Percentiles rank a stretch among this genome's conserved stretches.
Conservation (phyloP, 768 basidiomycete genomes). For the Steccherinum ochraceum region DNA sequence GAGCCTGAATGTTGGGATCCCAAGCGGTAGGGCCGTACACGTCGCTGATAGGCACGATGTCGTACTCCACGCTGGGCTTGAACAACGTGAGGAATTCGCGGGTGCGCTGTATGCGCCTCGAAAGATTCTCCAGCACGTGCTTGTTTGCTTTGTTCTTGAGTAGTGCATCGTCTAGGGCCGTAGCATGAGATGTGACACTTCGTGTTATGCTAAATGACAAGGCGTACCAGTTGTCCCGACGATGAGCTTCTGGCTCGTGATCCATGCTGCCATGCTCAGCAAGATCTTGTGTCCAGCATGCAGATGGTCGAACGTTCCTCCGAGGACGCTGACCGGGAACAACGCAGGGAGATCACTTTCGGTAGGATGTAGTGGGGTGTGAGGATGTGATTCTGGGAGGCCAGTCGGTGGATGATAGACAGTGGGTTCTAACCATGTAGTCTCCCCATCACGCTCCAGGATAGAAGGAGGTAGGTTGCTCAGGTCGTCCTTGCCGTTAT, state of each 20-base stretch:
- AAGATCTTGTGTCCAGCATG: slow-evolving; percentile 98
- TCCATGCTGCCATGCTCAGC: slow-evolving; percentile 85
- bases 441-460: neutral
- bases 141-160: slow-evolving; percentile 66
- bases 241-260: slow-evolving; percentile 73
- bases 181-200: neutral
- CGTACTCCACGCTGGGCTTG: slow-evolving; percentile 54
- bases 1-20: slow-evolving; percentile 84
- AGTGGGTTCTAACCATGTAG: neutral
- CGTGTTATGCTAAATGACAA: neutral
- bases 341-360: slow-evolving; percentile 18
- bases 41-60: slow-evolving; percentile 73
- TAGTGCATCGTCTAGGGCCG: slow-evolving; percentile 53
- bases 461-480: neutral
- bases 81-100: slow-evolving; percentile 68
- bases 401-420: neutral
- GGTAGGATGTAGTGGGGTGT: slow-evolving; percentile 4
- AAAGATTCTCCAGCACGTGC: slow-evolving; percentile 59
- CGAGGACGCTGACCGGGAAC: slow-evolving; percentile 74
- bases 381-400: slow-evolving; percentile 10
- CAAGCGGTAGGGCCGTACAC: slow-evolving; percentile 88
- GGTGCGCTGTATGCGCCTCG: slow-evolving; percentile 48
- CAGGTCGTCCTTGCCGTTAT: neutral
- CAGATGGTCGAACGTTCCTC: slow-evolving; percentile 97
- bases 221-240: slow-evolving; percentile 81